A percentile compares a stretch with the other conserved stretches of the same genome.
Conservation (phyloP, 2,329 filamentous ascomycete species). For the Penicillium psychrosexuale region DNA sequence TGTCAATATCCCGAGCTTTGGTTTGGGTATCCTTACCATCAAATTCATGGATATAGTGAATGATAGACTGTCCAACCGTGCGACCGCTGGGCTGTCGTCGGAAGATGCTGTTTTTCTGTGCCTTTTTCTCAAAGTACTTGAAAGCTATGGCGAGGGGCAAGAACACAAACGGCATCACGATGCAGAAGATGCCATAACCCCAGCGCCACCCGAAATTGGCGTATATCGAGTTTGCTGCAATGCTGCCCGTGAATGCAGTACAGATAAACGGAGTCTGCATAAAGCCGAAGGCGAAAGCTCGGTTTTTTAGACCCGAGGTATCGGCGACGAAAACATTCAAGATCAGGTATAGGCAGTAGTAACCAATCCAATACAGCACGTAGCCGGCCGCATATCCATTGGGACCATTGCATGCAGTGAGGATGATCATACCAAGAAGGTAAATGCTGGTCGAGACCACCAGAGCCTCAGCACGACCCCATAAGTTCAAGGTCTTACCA, state of each 20-base stretch:
- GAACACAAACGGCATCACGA: conserved; percentile 57
- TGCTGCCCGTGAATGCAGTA: conserved; percentile 55
- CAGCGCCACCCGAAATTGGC: conserved; percentile 56
- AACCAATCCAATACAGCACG: conserved; percentile 60
- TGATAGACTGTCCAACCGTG: conserved; percentile 47
- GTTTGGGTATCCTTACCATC: conserved; percentile 51
- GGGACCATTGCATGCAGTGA: conserved; percentile 60
- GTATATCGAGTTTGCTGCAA: conserved; percentile 52
- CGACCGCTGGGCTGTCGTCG: conserved; percentile 46
- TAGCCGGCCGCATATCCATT: conserved; percentile 62
- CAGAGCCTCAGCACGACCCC: conserved; percentile 61
- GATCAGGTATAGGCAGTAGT: conserved; percentile 54
- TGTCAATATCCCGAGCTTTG: conserved; percentile 45
- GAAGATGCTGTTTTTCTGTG: conserved; percentile 53
- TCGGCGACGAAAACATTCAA: conserved; percentile 62
- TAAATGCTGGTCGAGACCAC: conserved; percentile 49
- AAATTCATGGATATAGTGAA: conserved; percentile 59
- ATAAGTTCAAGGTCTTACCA: conserved; percentile 61
- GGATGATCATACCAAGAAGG: conserved; percentile 55
- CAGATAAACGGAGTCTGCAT: conserved; percentile 61
- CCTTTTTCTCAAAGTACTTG: conserved; percentile 56
- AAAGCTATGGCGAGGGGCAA: conserved; percentile 57
- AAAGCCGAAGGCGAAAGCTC: conserved; percentile 60
- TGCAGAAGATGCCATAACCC: conserved; percentile 61
- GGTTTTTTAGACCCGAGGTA: conserved; percentile 58